These are phyloP conservation scores for Hibiscus tridactylites DNA, from an alignment of 345 rosid species.

Conservation along the genomic window DNA sequence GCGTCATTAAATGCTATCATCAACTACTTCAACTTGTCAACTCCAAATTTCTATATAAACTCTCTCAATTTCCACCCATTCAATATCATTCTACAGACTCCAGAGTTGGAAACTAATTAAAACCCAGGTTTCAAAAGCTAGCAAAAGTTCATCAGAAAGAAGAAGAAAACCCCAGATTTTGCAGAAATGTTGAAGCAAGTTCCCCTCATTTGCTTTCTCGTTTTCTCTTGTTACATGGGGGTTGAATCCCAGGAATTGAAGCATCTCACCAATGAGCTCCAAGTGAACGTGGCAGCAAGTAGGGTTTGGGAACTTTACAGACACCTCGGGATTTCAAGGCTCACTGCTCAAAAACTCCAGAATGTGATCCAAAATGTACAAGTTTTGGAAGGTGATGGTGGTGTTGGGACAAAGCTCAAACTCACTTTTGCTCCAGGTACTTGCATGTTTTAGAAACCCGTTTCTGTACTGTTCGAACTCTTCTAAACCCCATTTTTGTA, in stretches of 20 bases:
- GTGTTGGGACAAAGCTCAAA: neutral
- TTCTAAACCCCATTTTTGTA: neutral
- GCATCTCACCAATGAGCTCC: neutral
- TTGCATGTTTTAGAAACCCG: no score
- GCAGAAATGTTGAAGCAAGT: neutral
- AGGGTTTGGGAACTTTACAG: neutral
- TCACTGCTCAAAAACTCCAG: neutral
- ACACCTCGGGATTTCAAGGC: neutral
- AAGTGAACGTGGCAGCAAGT: neutral
- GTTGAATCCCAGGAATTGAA: neutral
- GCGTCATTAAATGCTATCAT: neutral
- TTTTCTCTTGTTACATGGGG: neutral
- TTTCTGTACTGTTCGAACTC: no score
- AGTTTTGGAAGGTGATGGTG: slow-evolving; percentile 1
- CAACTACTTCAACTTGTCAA: neutral
- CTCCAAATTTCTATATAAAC: neutral
- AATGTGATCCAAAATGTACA: neutral
- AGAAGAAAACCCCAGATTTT: neutral
- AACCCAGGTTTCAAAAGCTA: neutral
- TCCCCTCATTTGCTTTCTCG: neutral
- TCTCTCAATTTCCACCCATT: neutral
- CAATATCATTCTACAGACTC: no score
- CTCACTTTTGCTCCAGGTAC: slow-evolving; percentile 6
- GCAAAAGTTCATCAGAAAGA: neutral
- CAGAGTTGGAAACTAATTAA: no score